Evolutionary conservation across 441 rosid species (phyloP).

Genomic region (Hura crepitans): DNA sequence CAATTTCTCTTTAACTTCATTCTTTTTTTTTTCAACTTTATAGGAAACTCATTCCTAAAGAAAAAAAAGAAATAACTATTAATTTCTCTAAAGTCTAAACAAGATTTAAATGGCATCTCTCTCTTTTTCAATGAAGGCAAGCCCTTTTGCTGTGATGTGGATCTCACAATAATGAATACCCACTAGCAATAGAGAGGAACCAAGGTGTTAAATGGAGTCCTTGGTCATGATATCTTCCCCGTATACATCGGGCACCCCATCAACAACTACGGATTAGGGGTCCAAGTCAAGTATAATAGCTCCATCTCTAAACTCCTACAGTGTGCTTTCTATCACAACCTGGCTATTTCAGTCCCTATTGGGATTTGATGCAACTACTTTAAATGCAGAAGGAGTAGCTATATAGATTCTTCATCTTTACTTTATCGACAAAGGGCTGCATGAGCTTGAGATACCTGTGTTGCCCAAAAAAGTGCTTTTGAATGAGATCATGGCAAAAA

Average conservation of each 20-base stretch:
- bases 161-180: constrained; percentile 78
- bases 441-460: constrained; percentile 44
- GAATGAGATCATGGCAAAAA: constrained; percentile 49
- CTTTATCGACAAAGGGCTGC: constrained; percentile 40
- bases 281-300: constrained; percentile 41
- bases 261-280: constrained; percentile 41
- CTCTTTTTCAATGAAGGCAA: constrained; percentile 75
- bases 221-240: constrained; percentile 77
- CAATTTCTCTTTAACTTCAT: too few relatives aligned
- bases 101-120: too few relatives aligned
- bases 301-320: constrained; percentile 41
- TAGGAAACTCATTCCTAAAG: too few relatives aligned
- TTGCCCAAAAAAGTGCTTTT: constrained; percentile 50
- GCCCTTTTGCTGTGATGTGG: constrained; percentile 94
- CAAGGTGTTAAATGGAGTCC: constrained; percentile 86
- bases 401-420: constrained; percentile 36
- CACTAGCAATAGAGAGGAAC: constrained; percentile 88
- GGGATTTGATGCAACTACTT: constrained; percentile 39
- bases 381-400: constrained; percentile 29
- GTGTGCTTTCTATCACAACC: constrained; percentile 41
- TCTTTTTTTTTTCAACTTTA: too few relatives aligned
- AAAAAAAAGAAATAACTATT: too few relatives aligned
- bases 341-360: constrained; percentile 44
- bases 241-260: constrained; percentile 58
- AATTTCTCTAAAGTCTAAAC: too few relatives aligned